Base-by-base conservation (phyloP, 495 filamentous ascomycete species). In the Pseudomonodictys pantanalensis region DNA sequence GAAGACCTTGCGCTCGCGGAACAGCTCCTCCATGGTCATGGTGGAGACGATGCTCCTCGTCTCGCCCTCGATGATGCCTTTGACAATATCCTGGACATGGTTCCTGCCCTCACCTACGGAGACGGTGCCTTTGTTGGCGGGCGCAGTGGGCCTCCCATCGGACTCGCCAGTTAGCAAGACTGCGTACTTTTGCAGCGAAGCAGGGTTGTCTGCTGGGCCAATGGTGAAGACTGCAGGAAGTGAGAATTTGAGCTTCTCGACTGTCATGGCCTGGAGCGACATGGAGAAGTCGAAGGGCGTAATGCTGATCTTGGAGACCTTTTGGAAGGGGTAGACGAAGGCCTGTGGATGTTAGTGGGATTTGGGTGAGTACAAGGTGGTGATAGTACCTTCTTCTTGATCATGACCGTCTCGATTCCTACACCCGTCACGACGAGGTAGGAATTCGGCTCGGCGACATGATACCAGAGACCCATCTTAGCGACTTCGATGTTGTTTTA, bases 11-110 rank as follows among this genome's bases (percentile, higher is more conserved):
- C 89, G 78, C 72, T 88, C 85, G 49, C 84, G 86, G 71, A 90
- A 91, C 41, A 93, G 86, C 73, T 91, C 89, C 67, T 92, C 89
- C 87, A 92, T 90, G 11, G 88, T 89, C 87, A 91, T 90, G 56
- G 78, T 81, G 3, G 82, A 86, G 29, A 93, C 87, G 45, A 91
- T 80, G 23, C 86, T 85, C 44, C 89, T 80, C 7, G 87, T 90
- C 70, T 93, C 89, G 47, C 89, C 89, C 71, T 92, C 88, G 67
- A 93, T 92, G 72, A 93, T 89, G 55, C 89, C 89, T 74, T 89
- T 91, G 60, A 92, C 86, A 55, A 92, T 93, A 68, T 88, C 85
- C 69, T 91, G 86, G 29, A 91, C 85, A 71, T 91, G 86, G 47
- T 79, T 78, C 12, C 76, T 76, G n/a, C 79, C 69, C 11, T 58